A percentile compares a stretch with the other conserved stretches of the same genome.
phyloP scores from a whole-genome alignment of 73 alveolate genomes.

The Breviolum minutum region DNA sequence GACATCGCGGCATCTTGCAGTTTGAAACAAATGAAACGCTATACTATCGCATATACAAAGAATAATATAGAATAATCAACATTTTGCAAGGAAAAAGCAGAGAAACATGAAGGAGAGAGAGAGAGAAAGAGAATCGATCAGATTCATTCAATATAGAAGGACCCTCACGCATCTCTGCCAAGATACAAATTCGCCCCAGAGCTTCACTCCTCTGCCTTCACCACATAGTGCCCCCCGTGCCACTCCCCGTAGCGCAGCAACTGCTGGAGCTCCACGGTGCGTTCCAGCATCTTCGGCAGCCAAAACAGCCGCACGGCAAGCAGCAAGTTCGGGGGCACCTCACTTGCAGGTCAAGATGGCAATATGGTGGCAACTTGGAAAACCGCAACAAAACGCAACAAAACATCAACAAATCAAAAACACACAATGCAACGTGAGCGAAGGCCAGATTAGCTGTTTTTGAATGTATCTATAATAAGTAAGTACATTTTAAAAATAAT shows the following conservation, averaged over 20 bases:
- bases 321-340: slow-evolving; percentile 39
- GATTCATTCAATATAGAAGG: not conserved
- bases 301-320: slow-evolving; percentile 23
- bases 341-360: no score
- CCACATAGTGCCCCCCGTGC: slow-evolving; percentile 30
- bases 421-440: not conserved
- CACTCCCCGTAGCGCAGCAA: slow-evolving; percentile 16
- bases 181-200: slow-evolving; percentile 25
- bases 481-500: not conserved
- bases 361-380: not conserved
- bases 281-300: slow-evolving; percentile 69
- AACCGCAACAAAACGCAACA: not conserved
- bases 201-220: slow-evolving; percentile 5
- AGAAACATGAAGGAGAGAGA: not conserved
- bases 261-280: slow-evolving; percentile 16
- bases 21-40: no score
- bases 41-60: no score
- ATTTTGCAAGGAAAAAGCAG: not conserved
- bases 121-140: not conserved
- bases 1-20: no score
- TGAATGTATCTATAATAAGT: no score
- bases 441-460: no score
- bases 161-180: not conserved
- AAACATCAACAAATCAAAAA: not conserved
- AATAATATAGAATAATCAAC: no score